These are phyloP conservation scores for Aspergillus sp. DNA, from an alignment of 2,329 filamentous ascomycete genomes.

Conservation along the genomic window DNA sequence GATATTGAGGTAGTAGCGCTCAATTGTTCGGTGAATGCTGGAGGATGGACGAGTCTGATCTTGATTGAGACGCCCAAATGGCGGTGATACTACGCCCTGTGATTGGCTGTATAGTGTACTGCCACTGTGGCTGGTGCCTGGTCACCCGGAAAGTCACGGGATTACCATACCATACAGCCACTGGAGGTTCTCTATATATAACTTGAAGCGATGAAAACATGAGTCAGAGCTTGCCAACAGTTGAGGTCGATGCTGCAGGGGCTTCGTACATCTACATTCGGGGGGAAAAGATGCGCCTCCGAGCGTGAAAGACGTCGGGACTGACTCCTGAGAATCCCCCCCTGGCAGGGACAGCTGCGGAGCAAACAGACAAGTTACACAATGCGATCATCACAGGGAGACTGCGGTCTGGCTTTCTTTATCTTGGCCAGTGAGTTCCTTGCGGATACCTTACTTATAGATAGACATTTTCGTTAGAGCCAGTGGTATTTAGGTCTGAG, in stretches of 20 bases:
- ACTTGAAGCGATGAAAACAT: background rate
- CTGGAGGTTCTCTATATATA: background rate
- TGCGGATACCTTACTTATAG: conserved; percentile 1
- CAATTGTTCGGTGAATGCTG: background rate
- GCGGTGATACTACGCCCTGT: conserved; percentile 28
- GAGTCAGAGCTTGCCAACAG: background rate
- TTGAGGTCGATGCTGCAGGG: background rate
- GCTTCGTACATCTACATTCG: background rate
- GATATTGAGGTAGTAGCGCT: background rate
- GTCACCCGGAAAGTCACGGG: background rate
- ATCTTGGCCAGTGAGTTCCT: conserved; percentile 1
- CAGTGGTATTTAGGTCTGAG: background rate
- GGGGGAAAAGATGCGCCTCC: background rate
- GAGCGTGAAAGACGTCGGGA: background rate
- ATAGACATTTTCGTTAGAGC: background rate
- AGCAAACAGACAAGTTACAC: conserved; percentile 13
- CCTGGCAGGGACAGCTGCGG: conserved; percentile 2
- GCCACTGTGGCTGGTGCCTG: conserved; percentile 33
- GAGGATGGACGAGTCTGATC: background rate
- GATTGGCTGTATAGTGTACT: conserved; percentile 28
- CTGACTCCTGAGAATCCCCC: background rate
- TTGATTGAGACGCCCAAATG: conserved; percentile 17
- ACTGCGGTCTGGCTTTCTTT: background rate
- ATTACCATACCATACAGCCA: background rate
- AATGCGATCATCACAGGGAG: background rate